phyloP scores from a whole-genome alignment of 176 grass and related monocot species.

The Musa troglodytarum region DNA sequence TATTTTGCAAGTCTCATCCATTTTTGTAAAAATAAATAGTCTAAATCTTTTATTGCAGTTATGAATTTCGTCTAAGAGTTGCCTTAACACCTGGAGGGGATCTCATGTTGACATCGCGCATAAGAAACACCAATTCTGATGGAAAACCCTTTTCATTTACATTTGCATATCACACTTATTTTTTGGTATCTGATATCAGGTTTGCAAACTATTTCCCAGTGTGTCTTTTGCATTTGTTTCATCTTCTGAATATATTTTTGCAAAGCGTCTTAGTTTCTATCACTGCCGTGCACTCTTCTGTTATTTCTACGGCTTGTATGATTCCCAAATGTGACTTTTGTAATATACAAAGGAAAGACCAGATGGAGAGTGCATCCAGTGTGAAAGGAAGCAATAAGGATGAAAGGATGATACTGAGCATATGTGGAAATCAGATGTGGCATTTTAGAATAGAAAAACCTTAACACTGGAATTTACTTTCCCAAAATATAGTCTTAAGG shows the following conservation, averaged over 20 bases:
- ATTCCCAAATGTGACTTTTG: not conserved
- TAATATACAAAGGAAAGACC: not conserved
- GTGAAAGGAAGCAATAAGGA: not conserved
- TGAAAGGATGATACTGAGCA: too few relatives aligned
- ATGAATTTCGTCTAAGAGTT: slow-evolving; percentile 20
- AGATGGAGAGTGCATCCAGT: not conserved
- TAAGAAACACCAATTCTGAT: slow-evolving; percentile 16
- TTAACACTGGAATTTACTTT: too few relatives aligned
- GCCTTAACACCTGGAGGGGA: slow-evolving; percentile 10
- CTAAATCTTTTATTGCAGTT: not conserved
- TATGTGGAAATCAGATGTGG: too few relatives aligned
- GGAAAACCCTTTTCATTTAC: slow-evolving; percentile 16
- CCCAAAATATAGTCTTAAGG: too few relatives aligned
- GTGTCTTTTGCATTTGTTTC: not conserved
- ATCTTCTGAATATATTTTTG: not conserved
- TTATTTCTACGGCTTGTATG: not conserved
- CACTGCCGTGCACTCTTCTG: too few relatives aligned
- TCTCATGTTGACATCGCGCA: slow-evolving; percentile 9
- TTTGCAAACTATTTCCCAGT: not conserved
- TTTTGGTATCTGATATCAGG: slow-evolving; percentile 16
- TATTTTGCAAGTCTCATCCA: not conserved
- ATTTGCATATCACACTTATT: slow-evolving; percentile 14
- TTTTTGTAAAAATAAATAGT: not conserved
- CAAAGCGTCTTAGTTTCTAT: not conserved
- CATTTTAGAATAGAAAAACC: too few relatives aligned